Evolutionary conservation across 2,329 filamentous ascomycete species (phyloP).

Genomic region (Penicillium occitanis): DNA sequence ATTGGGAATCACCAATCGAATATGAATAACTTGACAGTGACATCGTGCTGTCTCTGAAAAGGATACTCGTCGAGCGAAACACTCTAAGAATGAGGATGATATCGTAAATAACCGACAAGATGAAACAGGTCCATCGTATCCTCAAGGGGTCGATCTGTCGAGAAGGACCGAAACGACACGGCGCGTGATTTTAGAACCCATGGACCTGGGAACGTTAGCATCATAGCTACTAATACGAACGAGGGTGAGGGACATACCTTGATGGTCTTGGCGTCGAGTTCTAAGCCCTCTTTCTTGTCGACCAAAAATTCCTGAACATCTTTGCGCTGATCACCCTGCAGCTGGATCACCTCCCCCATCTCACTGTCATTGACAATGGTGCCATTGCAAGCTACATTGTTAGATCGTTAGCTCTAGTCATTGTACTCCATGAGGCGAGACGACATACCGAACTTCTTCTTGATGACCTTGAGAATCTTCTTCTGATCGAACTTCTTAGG

Average conservation of each 20-base stretch:
- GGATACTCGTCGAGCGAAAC: conserved; percentile 12
- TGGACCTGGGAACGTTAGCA: conserved; percentile 43
- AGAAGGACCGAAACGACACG: conserved; percentile 46
- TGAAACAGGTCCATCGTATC: conserved; percentile 15
- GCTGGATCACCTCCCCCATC: conserved; percentile 99
- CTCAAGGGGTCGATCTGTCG: conserved; percentile 35
- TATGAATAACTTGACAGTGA: conserved; percentile 10
- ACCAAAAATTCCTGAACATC: conserved; percentile 97
- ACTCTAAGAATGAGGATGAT: conserved; percentile 7
- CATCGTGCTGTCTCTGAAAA: conserved; percentile 2
- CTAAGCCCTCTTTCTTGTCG: conserved; percentile 92
- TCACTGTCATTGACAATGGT: conserved; percentile 94
- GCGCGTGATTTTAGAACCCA: conserved; percentile 50
- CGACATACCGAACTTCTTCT: conserved; percentile 91
- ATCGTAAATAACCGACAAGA: conserved; percentile 14
- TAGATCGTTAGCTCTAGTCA: background rate
- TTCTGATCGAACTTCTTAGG: conserved; percentile 99
- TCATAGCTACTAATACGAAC: no score
- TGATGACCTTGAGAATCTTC: conserved; percentile 99
- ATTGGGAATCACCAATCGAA: background rate
- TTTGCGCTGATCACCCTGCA: conserved; percentile 98
- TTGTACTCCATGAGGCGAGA: background rate
- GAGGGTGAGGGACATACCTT: conserved; percentile 61
- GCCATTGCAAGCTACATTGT: conserved; percentile 86
- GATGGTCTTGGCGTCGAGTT: conserved; percentile 93